A percentile compares a stretch with the other conserved stretches of the same genome.
Evolutionary conservation across 2,329 filamentous ascomycete species (phyloP).

Genomic region (Penicillium hordei): DNA sequence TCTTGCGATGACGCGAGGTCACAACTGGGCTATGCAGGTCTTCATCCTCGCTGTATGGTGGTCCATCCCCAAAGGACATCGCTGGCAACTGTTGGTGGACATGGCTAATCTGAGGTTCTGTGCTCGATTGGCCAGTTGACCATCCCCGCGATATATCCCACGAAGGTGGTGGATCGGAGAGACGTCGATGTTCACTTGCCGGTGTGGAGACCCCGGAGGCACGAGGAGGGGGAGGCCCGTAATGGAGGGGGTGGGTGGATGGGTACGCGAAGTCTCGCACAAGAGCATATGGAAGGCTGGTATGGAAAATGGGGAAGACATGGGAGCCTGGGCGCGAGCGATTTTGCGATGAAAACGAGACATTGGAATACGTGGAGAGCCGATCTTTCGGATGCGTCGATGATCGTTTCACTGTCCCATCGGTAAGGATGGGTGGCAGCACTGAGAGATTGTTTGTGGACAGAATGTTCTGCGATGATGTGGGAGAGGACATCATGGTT

Average conservation of each 20-base stretch:
- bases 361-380: constrained; percentile 77
- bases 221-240: constrained; percentile 78
- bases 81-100: constrained; percentile 70
- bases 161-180: constrained; percentile 73
- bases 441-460: constrained; percentile 31
- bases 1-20: constrained; percentile 80
- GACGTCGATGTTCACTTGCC: constrained; percentile 71
- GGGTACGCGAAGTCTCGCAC: constrained; percentile 97
- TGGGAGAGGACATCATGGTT: constrained; percentile 39
- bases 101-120: constrained; percentile 52
- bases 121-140: constrained; percentile 51
- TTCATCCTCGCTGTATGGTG: constrained; percentile 93
- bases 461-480: constrained; percentile 30
- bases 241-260: constrained; percentile 79
- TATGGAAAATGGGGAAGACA: constrained; percentile 78
- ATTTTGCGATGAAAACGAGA: constrained; percentile 56
- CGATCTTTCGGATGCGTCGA: constrained; percentile 79
- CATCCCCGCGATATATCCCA: constrained; percentile 70
- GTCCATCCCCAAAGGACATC: constrained; percentile 82
- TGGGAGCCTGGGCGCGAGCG: constrained; percentile 79
- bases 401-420: constrained; percentile 59
- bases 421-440: constrained; percentile 53
- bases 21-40: constrained; percentile 88
- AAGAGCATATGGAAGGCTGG: constrained; percentile 80
- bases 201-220: constrained; percentile 80